These are phyloP conservation scores for Fusarium camptoceras DNA, from an alignment of 2,329 filamentous ascomycete species.

Conservation along the genomic window DNA sequence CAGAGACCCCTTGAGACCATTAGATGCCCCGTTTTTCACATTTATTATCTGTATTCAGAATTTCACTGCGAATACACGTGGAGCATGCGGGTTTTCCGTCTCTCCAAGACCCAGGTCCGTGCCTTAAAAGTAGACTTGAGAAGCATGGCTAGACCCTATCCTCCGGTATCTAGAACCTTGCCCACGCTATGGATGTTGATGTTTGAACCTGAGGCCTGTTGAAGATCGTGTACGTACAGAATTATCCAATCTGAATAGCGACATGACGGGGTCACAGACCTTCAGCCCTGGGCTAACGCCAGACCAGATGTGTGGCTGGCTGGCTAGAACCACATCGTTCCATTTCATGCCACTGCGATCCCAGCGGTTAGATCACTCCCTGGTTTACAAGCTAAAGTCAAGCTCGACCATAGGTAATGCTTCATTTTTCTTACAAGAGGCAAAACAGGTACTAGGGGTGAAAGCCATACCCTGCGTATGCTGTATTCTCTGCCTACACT, in stretches of 20 bases:
- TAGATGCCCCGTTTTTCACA: background rate
- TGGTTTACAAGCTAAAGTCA: background rate
- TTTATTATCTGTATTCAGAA: background rate
- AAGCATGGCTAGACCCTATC: background rate
- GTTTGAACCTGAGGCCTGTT: constrained; percentile 2
- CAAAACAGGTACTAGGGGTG: background rate
- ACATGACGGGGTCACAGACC: constrained; percentile 3
- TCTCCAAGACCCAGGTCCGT: background rate
- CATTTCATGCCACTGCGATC: constrained; percentile 4
- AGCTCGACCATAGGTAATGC: background rate
- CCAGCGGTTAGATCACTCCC: constrained; percentile 4
- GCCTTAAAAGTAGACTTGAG: background rate
- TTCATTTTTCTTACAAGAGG: background rate
- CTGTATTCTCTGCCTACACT: background rate
- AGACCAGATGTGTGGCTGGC: constrained; percentile 25
- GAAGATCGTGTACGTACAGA: constrained; percentile 3
- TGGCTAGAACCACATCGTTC: constrained; percentile 18
- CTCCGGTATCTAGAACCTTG: background rate
- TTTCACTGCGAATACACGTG: background rate
- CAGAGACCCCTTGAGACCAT: background rate
- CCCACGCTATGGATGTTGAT: background rate
- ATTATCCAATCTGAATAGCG: background rate
- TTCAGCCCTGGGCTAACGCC: constrained; percentile 20
- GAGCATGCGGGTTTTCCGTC: background rate
- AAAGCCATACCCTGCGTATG: constrained; percentile 11